A percentile compares a stretch with the other conserved stretches of the same genome.
phyloP scores from a whole-genome alignment of 805 yeast species.

The Saturnispora bothae region DNA sequence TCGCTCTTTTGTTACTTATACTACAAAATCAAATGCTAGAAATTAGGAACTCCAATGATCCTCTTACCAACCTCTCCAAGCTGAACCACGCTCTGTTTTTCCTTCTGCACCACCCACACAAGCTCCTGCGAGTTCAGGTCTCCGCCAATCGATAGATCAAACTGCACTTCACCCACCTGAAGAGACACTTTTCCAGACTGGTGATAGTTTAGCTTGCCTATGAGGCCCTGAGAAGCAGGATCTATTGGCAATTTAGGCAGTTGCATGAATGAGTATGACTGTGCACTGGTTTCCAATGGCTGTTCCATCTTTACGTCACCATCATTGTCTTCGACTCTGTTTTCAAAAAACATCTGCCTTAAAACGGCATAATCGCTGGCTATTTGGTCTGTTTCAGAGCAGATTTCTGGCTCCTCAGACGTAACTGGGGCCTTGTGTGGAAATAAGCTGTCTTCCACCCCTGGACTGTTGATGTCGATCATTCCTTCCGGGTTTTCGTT shows the following conservation, averaged over 20 bases:
- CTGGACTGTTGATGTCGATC: constrained; percentile 5
- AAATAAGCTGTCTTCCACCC: background rate
- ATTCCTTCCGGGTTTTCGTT: background rate
- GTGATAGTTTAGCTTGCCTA: constrained; percentile 70
- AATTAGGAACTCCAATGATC: constrained; percentile 46
- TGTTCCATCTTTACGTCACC: constrained; percentile 7
- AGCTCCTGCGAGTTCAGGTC: constrained; percentile 65
- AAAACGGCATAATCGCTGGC: constrained; percentile 1
- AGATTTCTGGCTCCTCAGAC: too few species aligned
- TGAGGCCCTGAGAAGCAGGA: constrained; percentile 36
- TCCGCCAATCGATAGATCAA: constrained; percentile 67
- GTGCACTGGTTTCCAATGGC: background rate
- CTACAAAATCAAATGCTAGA: constrained; percentile 1
- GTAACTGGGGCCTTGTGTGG: background rate
- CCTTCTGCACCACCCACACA: constrained; percentile 35
- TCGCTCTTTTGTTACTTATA: background rate
- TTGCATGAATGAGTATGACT: constrained; percentile 2
- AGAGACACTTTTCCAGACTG: constrained; percentile 75
- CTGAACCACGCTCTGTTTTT: constrained; percentile 32
- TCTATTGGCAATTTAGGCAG: constrained; percentile 7
- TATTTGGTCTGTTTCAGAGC: background rate
- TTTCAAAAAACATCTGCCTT: background rate
- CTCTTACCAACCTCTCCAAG: constrained; percentile 49
- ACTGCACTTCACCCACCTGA: constrained; percentile 56
- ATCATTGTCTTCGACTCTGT: constrained; percentile 1